Base-by-base conservation (phyloP, 345 rosid genomes). In the Gossypium sturtianum region DNA sequence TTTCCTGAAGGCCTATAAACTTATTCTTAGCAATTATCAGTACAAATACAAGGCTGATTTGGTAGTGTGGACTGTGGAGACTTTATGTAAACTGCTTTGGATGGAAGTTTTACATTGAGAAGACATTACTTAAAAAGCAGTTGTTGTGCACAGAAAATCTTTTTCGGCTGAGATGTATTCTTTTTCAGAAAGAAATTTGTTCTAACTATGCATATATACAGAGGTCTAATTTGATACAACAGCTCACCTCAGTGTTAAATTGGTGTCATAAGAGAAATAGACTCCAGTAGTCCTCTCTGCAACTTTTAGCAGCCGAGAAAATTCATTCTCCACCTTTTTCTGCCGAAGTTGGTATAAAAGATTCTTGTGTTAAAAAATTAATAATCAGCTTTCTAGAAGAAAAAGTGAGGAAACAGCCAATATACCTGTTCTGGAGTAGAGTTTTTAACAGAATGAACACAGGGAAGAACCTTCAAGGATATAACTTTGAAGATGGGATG, bases 281-380 rank as follows among this genome's bases (percentile, higher is more conserved):
- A 95, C 89, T 77, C 98, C 99, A 59, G 80, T 64, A 72, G 97
- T 93, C 81, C 49, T 76, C 85, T 93, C 98, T 12, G 97, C 94
- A 34, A 84, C 72, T 71, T 69, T 86, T 27, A 95, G 87, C 77
- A 93, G 86, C 65, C 53, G 75, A 51, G 90, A 87, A 80, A 93
- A 95, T 78, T 93, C 94, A 1, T 82, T 81, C 89, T 93, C 98
- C 88, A 83, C 59, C 85, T 84, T 95, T 89, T 86, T 91, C 99
- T 95, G 94, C 75, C 76, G 70, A 68, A 75, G 59, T 22, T 20
- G 23, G 63, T 7, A 67, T 13, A 80, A 76, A 45, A 27, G 4
- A 54, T 57, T 70, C 58, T 29, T 23, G 74, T 65, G 27, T 61
- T 57, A 12, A 76, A n/a, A 34, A 72, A 73, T 70, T 7, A 16